phyloP scores from a whole-genome alignment of 2,329 filamentous ascomycete species.

The Blumeria graminis region DNA sequence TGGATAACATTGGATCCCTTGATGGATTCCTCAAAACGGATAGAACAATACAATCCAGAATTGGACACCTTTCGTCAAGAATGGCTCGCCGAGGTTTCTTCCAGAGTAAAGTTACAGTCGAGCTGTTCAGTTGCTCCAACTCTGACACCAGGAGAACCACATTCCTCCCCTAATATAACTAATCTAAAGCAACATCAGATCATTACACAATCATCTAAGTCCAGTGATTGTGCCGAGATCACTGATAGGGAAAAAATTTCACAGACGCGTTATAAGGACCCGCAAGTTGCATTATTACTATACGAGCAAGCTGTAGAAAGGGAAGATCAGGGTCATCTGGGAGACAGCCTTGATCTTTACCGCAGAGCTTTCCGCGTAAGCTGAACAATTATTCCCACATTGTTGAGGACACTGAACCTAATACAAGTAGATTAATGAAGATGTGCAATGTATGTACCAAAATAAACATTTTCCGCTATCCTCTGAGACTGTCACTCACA shows the following conservation, averaged over 20 bases:
- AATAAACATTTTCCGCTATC: slow-evolving; percentile 69
- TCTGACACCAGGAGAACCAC: slow-evolving; percentile 5
- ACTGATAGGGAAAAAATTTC: slow-evolving; percentile 2
- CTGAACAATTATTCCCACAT: background rate
- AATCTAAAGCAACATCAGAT: slow-evolving; percentile 5
- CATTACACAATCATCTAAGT: background rate
- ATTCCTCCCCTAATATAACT: slow-evolving; percentile 4
- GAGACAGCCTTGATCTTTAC: slow-evolving; percentile 73
- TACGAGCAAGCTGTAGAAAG: slow-evolving; percentile 81
- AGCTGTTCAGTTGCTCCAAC: slow-evolving; percentile 6
- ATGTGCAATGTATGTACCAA: slow-evolving; percentile 67
- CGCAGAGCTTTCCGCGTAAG: slow-evolving; percentile 67
- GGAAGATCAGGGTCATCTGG: slow-evolving; percentile 62
- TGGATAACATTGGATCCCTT: no score
- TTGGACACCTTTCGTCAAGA: slow-evolving; percentile 66
- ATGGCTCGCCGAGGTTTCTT: slow-evolving; percentile 49
- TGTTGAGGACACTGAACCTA: background rate
- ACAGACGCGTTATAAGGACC: slow-evolving; percentile 20
- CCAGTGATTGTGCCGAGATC: background rate
- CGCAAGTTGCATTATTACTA: slow-evolving; percentile 63
- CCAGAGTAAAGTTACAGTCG: slow-evolving; percentile 7
- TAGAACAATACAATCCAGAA: slow-evolving; percentile 34
- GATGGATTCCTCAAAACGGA: background rate
- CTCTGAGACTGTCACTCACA: slow-evolving; percentile 13
- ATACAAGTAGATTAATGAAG: slow-evolving; percentile 43